Conservation (phyloP, 345 rosid genomes). For the Lepidium aucheri region DNA sequence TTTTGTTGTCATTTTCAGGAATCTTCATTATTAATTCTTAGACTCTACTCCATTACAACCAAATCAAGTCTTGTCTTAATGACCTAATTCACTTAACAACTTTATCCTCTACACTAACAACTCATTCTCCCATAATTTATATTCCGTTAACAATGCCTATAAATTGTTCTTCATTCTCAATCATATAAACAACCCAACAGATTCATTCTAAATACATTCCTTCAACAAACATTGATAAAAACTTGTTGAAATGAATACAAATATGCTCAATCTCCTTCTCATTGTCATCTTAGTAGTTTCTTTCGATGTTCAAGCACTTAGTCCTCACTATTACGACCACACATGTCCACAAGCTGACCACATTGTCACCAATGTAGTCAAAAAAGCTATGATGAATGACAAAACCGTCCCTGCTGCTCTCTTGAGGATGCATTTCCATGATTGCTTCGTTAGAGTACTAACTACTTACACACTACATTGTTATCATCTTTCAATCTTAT, state of each 20-base stretch:
- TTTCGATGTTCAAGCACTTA: slow-evolving; percentile 38
- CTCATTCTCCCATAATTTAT: slow-evolving; percentile 26
- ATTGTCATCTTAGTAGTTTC: background rate
- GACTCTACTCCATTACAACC: slow-evolving; percentile 36
- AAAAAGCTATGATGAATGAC: slow-evolving; percentile 57
- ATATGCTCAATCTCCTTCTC: background rate
- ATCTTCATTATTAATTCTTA: slow-evolving; percentile 25
- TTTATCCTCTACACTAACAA: slow-evolving; percentile 31
- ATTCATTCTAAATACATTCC: background rate
- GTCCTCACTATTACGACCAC: slow-evolving; percentile 48
- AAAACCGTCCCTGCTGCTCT: slow-evolving; percentile 75
- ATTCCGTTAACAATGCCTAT: slow-evolving; percentile 8
- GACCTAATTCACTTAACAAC: slow-evolving; percentile 64
- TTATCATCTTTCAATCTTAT: background rate
- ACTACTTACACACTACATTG: background rate
- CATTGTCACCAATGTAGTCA: slow-evolving; percentile 42
- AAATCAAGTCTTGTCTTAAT: slow-evolving; percentile 28
- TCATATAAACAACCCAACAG: background rate
- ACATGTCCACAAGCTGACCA: slow-evolving; percentile 57
- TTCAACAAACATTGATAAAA: background rate
- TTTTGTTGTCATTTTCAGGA: slow-evolving; percentile 11
- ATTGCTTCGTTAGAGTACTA: slow-evolving; percentile 64
- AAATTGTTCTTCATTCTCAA: background rate
- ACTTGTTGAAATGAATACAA: slow-evolving; percentile 8
- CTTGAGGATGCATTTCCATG: slow-evolving; percentile 86